Conservation (phyloP, 2,329 filamentous ascomycete species). For the Dactylonectria estremocensis region DNA sequence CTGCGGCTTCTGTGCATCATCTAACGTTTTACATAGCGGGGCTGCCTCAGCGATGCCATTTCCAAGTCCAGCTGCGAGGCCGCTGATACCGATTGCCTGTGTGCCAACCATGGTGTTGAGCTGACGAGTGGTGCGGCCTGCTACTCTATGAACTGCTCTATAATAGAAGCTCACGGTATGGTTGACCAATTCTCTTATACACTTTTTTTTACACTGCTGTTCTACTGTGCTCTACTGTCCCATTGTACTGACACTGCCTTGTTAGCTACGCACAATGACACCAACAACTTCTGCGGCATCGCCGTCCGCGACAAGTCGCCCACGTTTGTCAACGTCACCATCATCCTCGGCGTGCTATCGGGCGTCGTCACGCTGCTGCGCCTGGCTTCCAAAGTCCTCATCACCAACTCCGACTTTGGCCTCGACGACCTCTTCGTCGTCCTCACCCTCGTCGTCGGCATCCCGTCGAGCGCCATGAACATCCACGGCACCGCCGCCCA, state of each 20-base stretch:
- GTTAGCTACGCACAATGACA: constrained; percentile 34
- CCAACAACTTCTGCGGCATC: constrained; percentile 32
- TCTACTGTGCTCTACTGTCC: too few relatives aligned
- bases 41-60: constrained; percentile 37
- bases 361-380: constrained; percentile 35
- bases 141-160: constrained; percentile 37
- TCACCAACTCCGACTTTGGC: constrained; percentile 34
- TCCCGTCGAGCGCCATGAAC: constrained; percentile 36
- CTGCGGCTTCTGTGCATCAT: not conserved
- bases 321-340: constrained; percentile 33
- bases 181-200: not conserved
- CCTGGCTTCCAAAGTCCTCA: constrained; percentile 37
- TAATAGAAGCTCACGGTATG: constrained; percentile 37
- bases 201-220: too few relatives aligned
- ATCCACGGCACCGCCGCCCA: constrained; percentile 35
- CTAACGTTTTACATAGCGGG: constrained; percentile 24
- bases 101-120: constrained; percentile 31
- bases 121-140: constrained; percentile 40
- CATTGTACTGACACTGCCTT: too few relatives aligned
- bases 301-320: constrained; percentile 34
- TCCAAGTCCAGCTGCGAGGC: constrained; percentile 36
- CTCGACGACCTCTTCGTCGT: constrained; percentile 41
- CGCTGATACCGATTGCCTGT: constrained; percentile 44
- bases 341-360: constrained; percentile 37
- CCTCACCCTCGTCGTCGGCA: constrained; percentile 25